Conservation (phyloP, 2,329 filamentous ascomycete species). For the Fusarium bactridioides region DNA sequence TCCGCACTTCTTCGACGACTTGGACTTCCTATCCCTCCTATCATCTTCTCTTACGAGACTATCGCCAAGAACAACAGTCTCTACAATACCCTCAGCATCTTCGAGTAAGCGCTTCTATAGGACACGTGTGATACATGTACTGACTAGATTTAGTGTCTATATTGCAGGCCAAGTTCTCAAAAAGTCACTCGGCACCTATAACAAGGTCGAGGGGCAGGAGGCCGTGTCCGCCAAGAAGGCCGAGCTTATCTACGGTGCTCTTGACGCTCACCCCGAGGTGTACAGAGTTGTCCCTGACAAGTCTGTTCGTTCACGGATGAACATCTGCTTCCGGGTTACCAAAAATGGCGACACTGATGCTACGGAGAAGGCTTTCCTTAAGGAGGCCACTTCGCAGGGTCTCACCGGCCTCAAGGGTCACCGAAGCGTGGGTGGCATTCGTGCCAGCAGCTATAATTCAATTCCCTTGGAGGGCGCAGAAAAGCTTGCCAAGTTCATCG, state of each 20-base stretch:
- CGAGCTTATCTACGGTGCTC: slow-evolving; percentile 73
- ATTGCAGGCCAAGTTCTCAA: slow-evolving; percentile 89
- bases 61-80: slow-evolving; percentile 93
- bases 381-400: slow-evolving; percentile 71
- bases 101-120: slow-evolving; percentile 64
- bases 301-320: slow-evolving; percentile 84
- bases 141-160: slow-evolving; percentile 69
- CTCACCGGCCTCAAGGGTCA: slow-evolving; percentile 89
- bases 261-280: slow-evolving; percentile 76
- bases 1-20: slow-evolving; percentile 76
- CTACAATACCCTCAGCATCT: slow-evolving; percentile 96
- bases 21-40: slow-evolving; percentile 78
- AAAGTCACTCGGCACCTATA: slow-evolving; percentile 70
- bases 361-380: slow-evolving; percentile 82
- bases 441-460: slow-evolving; percentile 90
- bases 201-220: slow-evolving; percentile 81
- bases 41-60: slow-evolving; percentile 82
- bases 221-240: slow-evolving; percentile 78
- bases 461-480: slow-evolving; percentile 73
- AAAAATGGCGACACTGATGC: slow-evolving; percentile 68
- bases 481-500: slow-evolving; percentile 72
- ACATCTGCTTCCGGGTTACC: slow-evolving; percentile 87
- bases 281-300: slow-evolving; percentile 82
- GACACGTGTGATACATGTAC: neutral
- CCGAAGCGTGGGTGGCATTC: slow-evolving; percentile 73